Conservation (phyloP, 2,329 filamentous ascomycete species). For the Colletotrichum tamarilloi region DNA sequence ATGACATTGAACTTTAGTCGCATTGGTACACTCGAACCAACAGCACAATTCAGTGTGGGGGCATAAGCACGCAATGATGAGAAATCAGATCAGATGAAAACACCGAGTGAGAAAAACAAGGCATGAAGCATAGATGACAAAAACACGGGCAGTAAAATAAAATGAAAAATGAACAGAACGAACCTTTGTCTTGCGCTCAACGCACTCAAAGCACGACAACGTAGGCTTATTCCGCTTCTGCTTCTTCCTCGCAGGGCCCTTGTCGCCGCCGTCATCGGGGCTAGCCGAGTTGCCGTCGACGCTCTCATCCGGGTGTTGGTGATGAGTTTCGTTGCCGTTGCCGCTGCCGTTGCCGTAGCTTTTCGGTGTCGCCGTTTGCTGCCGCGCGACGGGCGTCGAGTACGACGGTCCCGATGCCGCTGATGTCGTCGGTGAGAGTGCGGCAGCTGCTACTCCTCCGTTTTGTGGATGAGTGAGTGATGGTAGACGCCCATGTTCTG, state of each 20-base stretch:
- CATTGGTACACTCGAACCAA: not conserved
- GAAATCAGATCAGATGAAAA: not conserved
- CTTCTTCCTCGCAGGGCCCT: slow-evolving; percentile 69
- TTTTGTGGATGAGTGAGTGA: not conserved
- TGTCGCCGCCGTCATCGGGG: slow-evolving; percentile 33
- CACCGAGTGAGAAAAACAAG: not conserved
- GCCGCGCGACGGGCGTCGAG: not conserved
- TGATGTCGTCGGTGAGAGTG: not conserved
- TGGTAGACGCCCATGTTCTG: slow-evolving; percentile 20
- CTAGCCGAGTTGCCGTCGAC: slow-evolving; percentile 19
- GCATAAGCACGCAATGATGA: not conserved
- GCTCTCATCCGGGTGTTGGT: slow-evolving; percentile 6
- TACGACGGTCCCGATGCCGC: not conserved
- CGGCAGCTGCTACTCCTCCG: not conserved
- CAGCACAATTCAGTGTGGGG: not conserved
- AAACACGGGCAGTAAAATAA: too few relatives aligned
- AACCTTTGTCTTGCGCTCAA: slow-evolving; percentile 76
- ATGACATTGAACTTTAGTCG: not conserved
- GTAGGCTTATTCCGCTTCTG: slow-evolving; percentile 89
- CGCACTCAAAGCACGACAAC: slow-evolving; percentile 81
- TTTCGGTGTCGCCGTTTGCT: not conserved
- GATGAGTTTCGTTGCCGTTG: not conserved
- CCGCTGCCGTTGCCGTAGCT: not conserved
- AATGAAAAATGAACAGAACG: too few relatives aligned
- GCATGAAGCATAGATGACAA: not conserved